phyloP scores from a whole-genome alignment of 345 rosid genomes.

The Gossypium thurberi region DNA sequence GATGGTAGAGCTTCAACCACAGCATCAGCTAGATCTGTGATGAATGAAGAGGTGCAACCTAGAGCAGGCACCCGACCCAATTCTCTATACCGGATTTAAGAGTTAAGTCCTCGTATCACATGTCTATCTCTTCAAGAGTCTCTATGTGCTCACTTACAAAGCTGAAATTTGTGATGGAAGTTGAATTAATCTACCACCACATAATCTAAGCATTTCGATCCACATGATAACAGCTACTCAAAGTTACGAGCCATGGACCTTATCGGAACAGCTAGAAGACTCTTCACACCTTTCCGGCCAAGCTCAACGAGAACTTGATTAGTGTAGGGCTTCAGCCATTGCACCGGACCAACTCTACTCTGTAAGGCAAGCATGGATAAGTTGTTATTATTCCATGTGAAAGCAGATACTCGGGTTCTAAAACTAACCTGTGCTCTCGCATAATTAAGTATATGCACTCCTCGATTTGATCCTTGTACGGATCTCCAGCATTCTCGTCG shows the following conservation, averaged over 20 bases:
- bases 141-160: constrained; percentile 93
- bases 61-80: constrained; percentile 91
- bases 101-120: constrained; percentile 81
- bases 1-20: constrained; percentile 80
- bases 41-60: constrained; percentile 72
- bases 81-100: constrained; percentile 84
- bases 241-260: constrained; percentile 40
- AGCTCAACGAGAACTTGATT: constrained; percentile 91
- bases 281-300: constrained; percentile 88
- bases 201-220: neutral
- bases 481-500: constrained; percentile 81
- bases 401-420: constrained; percentile 1
- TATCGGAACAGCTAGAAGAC: constrained; percentile 84
- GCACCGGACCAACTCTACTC: constrained; percentile 99
- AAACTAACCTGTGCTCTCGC: constrained; percentile 77
- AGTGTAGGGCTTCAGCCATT: constrained; percentile 93
- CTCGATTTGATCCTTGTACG: constrained; percentile 95
- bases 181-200: neutral
- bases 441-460: constrained; percentile 76
- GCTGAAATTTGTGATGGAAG: constrained; percentile 31
- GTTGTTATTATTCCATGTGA: neutral
- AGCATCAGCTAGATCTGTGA: constrained; percentile 85
- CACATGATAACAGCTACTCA: neutral
- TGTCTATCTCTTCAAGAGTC: constrained; percentile 93
- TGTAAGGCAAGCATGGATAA: constrained; percentile 14